Conservation (phyloP, 306 rosid genomes). For the Dryas alaskensis region DNA sequence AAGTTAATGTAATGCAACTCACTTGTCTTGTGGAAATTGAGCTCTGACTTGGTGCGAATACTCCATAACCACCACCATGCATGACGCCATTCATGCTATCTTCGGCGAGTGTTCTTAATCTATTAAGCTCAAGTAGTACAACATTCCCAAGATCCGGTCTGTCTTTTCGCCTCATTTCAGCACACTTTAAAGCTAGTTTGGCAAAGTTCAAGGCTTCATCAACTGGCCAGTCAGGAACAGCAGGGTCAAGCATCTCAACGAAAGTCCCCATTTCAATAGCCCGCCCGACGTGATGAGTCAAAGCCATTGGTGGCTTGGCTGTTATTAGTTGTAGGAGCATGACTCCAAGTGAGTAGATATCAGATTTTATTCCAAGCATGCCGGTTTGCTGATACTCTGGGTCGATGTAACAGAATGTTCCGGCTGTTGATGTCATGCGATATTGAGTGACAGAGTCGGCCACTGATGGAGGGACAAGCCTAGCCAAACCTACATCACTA, state of each 20-base stretch:
- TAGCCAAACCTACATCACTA: conserved; percentile 80
- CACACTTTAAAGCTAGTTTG: conserved; percentile 56
- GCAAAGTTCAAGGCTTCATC: conserved; percentile 59
- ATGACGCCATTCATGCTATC: conserved; percentile 37
- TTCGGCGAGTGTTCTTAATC: conserved; percentile 54
- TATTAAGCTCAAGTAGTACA: conserved; percentile 65
- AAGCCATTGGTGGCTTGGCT: conserved; percentile 70
- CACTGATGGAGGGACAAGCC: conserved; percentile 81
- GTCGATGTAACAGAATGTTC: conserved; percentile 82
- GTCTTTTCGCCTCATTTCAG: conserved; percentile 71
- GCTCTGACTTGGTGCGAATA: conserved; percentile 16
- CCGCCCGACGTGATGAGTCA: conserved; percentile 59
- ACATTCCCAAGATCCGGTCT: conserved; percentile 73
- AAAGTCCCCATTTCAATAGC: conserved; percentile 61
- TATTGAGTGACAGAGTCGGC: conserved; percentile 70
- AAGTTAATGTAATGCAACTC: conserved; percentile 20
- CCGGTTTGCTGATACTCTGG: conserved; percentile 93
- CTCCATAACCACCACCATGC: conserved; percentile 10
- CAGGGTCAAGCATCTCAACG: conserved; percentile 67
- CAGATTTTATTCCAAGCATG: conserved; percentile 73
- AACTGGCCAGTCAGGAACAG: conserved; percentile 67
- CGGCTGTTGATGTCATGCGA: conserved; percentile 78
- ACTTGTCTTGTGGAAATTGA: conserved; percentile 35
- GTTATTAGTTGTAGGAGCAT: conserved; percentile 72
- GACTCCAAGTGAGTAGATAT: conserved; percentile 71